Evolutionary conservation across 1,284 basidiomycete genomes (phyloP).

Genomic region (Mrakiaceae sp.): DNA sequence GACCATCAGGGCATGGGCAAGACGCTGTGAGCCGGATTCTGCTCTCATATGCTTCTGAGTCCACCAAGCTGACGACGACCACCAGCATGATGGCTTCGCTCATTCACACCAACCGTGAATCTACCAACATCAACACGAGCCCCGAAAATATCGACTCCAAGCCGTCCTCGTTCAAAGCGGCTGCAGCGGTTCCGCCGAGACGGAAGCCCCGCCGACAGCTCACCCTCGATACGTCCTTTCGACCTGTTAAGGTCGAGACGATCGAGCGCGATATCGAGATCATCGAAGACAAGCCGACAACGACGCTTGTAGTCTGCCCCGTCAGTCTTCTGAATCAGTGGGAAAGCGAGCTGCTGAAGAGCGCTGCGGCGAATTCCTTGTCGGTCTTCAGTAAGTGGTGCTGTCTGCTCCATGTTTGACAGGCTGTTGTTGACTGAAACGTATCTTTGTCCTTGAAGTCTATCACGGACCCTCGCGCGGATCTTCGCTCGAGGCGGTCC

Average conservation of each 20-base stretch:
- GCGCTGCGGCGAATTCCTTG: constrained; percentile 54
- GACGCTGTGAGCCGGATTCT: not conserved
- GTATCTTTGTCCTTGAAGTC: constrained; percentile 20
- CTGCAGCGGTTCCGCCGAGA: not conserved
- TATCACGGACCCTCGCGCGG: constrained; percentile 80
- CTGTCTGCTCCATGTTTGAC: not conserved
- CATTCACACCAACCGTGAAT: constrained; percentile 62
- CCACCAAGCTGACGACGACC: not conserved
- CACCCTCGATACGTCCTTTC: constrained; percentile 51
- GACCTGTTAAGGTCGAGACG: constrained; percentile 31
- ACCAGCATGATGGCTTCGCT: constrained; percentile 81
- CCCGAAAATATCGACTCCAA: not conserved
- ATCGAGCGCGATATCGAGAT: constrained; percentile 28
- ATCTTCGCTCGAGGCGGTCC: constrained; percentile 53
- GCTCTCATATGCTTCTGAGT: not conserved
- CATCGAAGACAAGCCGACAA: constrained; percentile 31
- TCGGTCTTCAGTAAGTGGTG: constrained; percentile 33
- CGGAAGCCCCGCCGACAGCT: constrained; percentile 43
- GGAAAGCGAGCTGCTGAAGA: constrained; percentile 66
- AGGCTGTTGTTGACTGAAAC: not conserved
- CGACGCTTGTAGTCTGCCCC: constrained; percentile 86
- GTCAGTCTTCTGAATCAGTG: constrained; percentile 85
- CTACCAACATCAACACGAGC: not conserved
- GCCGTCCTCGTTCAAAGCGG: not conserved
- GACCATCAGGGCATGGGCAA: constrained; percentile 50